Evolutionary conservation across 2,329 filamentous ascomycete genomes (phyloP).

Genomic region (Aspergillus pseudoglaucus): DNA sequence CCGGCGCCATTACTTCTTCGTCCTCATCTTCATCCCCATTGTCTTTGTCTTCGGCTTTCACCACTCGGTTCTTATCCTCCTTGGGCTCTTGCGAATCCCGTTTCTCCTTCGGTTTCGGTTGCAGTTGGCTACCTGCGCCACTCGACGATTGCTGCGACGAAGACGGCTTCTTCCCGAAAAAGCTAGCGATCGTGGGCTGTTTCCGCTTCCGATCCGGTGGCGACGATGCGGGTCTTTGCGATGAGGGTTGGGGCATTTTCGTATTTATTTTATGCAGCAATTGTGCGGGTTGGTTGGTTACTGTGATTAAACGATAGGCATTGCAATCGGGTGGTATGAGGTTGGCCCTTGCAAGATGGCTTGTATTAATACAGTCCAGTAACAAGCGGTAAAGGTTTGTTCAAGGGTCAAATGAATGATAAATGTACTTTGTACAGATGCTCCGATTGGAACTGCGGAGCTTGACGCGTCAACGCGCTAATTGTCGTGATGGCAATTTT

Average conservation of each 20-base stretch:
- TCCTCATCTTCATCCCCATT: slow-evolving; percentile 39
- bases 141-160: slow-evolving; percentile 11
- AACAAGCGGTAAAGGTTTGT: no score
- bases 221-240: slow-evolving; percentile 24
- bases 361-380: no score
- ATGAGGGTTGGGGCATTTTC: slow-evolving; percentile 29
- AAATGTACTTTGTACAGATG: no score
- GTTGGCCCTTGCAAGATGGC: no score
- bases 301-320: no score
- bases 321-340: no score
- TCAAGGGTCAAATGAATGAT: no score
- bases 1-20: slow-evolving; percentile 34
- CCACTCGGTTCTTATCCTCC: slow-evolving; percentile 3
- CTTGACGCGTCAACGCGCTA: no score
- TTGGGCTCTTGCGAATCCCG: not conserved
- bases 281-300: no score
- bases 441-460: no score
- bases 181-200: slow-evolving; percentile 75
- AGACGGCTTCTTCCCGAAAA: slow-evolving; percentile 62
- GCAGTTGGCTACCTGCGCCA: slow-evolving; percentile 3
- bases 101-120: slow-evolving; percentile 3
- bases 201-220: slow-evolving; percentile 33
- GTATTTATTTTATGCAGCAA: no score
- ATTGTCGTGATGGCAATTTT: no score
- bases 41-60: slow-evolving; percentile 18